A percentile compares a stretch with the other conserved stretches of the same genome.
These are phyloP conservation scores for Pouteria glomerata DNA, from an alignment of 148 eudicot species.

Conservation along the genomic window DNA sequence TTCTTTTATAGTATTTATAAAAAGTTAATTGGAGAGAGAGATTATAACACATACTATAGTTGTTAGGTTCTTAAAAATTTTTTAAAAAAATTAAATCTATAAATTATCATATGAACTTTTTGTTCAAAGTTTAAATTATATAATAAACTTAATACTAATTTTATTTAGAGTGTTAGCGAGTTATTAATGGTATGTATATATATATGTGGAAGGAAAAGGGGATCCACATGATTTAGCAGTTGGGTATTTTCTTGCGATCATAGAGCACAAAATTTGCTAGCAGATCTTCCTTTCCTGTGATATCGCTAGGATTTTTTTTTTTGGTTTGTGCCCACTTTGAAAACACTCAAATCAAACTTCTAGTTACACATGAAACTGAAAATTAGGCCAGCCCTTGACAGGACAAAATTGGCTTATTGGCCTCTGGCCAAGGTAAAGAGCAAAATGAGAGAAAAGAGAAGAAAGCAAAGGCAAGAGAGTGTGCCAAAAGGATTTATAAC, in stretches of 20 bases:
- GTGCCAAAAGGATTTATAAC: slow-evolving; percentile 20
- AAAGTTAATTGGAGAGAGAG: too few relatives aligned
- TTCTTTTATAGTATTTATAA: too few relatives aligned
- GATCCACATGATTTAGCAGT: not conserved
- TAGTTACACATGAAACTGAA: not conserved
- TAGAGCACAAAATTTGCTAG: not conserved
- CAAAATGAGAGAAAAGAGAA: not conserved
- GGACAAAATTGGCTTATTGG: not conserved
- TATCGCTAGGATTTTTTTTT: too few relatives aligned
- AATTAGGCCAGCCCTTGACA: slow-evolving; percentile 2
- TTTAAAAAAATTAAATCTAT: too few relatives aligned
- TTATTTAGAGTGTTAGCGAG: too few relatives aligned
- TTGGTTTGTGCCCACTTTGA: not conserved
- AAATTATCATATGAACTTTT: too few relatives aligned
- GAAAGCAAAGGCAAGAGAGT: slow-evolving; percentile 4
- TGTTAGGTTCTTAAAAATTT: too few relatives aligned
- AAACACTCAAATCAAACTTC: not conserved
- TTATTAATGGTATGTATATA: too few relatives aligned
- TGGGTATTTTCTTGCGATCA: not conserved
- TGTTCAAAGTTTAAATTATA: too few relatives aligned
- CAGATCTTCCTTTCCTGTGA: not conserved
- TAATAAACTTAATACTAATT: too few relatives aligned
- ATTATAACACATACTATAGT: too few relatives aligned
- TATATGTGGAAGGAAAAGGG: not conserved
- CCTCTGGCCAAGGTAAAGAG: slow-evolving; percentile 7